Conservation (phyloP, 352 stramenopile genomes). For the Pythium coloratum region DNA sequence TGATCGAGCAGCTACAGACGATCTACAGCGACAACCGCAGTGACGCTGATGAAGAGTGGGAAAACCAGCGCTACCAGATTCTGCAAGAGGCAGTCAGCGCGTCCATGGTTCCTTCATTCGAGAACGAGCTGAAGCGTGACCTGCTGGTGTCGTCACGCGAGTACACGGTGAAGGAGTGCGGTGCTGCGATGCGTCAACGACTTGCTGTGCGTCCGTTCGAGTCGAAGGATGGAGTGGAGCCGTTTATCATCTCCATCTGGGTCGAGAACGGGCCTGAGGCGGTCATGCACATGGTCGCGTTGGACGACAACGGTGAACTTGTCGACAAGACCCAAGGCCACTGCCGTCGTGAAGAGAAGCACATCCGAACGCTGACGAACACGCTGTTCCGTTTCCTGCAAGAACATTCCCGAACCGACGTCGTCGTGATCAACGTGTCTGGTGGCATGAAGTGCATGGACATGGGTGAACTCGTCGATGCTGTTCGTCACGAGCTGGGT, state of each 20-base stretch:
- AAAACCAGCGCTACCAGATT: conserved; percentile 80
- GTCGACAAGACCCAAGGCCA: conserved; percentile 87
- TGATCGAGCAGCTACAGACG: conserved; percentile 79
- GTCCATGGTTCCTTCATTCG: conserved; percentile 85
- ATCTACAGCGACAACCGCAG: conserved; percentile 61
- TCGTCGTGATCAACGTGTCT: conserved; percentile 89
- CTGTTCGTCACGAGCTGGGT: conserved; percentile 71
- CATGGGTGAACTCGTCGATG: conserved; percentile 86
- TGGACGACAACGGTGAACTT: conserved; percentile 85
- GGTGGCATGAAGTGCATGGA: conserved; percentile 90
- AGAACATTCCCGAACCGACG: conserved; percentile 77
- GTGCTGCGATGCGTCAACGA: conserved; percentile 59
- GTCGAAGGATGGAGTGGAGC: conserved; percentile 70
- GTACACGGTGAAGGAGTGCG: conserved; percentile 75
- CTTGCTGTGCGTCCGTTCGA: conserved; percentile 80
- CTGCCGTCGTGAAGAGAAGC: conserved; percentile 74
- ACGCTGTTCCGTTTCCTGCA: conserved; percentile 82
- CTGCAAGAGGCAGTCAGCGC: conserved; percentile 81
- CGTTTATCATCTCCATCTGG: conserved; percentile 87
- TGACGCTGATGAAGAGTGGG: conserved; percentile 80
- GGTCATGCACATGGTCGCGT: conserved; percentile 81
- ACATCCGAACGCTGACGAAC: conserved; percentile 72
- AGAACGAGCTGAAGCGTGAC: conserved; percentile 85
- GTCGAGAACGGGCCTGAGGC: conserved; percentile 76
- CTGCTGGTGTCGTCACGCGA: conserved; percentile 70